Base-by-base conservation (phyloP, 2,329 filamentous ascomycete genomes). In the Didymella pomorum region DNA sequence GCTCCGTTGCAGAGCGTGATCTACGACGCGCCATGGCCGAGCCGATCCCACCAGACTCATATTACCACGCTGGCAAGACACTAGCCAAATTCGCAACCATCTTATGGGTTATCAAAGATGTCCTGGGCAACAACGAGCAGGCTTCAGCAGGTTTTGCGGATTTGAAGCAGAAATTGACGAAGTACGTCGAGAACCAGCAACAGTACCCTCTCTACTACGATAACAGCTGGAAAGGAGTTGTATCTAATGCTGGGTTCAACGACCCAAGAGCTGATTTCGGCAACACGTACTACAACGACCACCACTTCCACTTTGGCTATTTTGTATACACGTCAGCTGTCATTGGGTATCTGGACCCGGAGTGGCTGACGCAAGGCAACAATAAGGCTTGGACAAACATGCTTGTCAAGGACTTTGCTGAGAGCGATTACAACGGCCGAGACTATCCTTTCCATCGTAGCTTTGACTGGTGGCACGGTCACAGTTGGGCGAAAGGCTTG, bases 381-480 rank as follows among this genome's bases (percentile, higher is more conserved):
- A 96, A 97, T 76, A 87, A 86, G 70, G 87, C 86, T 20, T 98
- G 89, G 79, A 88, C 97, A 63, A 91, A 97, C 74, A 87, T 86
- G 63, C 82, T 99, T 44, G 88, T 95, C 47, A 89, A 95, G 57
- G 95, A 99, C 69, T 86, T 82, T 47, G 89, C 93, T 44, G 97
- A 97, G 76, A 88, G 93, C 0, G 93, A 97, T 72, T 81, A 83
- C 26, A 87, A 87, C 67, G 69, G 71, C 1, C 48, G 70, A 1
- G 71, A 74, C 49, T 98, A 96, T 76, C 93, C 94, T 0, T 88
- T 92, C 66, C 93, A 85, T 61, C 86, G 95, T 47, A 86, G 83
- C 56, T 98, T 97, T 71, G 95, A 98, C 78, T 97, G 92, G 92
- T 98, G 89, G 76, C 88, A 96, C 71, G 95, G 94, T 2, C 95